Evolutionary conservation across 495 filamentous ascomycete species (phyloP).

Genomic region (Oleoguttula mirabilis): DNA sequence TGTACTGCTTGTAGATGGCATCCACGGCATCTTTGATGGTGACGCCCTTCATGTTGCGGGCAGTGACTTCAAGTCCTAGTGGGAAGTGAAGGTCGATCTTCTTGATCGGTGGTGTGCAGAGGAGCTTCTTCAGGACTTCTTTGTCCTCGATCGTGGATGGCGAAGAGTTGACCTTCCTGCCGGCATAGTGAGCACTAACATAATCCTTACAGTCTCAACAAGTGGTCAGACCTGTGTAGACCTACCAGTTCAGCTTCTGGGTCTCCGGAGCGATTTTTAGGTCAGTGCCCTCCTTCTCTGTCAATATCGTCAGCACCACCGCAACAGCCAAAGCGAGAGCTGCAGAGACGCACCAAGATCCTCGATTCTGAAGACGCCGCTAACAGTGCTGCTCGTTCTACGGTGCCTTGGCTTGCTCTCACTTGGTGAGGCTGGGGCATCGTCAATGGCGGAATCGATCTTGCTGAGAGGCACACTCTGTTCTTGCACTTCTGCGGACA

Average conservation of each 20-base stretch:
- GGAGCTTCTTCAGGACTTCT: conserved; percentile 64
- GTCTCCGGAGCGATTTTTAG: conserved; percentile 75
- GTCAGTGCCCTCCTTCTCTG: conserved; percentile 64
- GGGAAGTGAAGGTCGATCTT: conserved; percentile 87
- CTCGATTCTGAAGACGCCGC: conserved; percentile 67
- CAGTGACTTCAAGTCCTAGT: conserved; percentile 74
- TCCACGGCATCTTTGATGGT: conserved; percentile 92
- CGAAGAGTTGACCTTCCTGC: conserved; percentile 77
- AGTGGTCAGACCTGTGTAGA: conserved; percentile 7
- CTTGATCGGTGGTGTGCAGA: conserved; percentile 72
- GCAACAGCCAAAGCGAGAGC: neutral
- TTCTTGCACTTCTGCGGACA: conserved; percentile 22
- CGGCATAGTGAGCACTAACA: too few relatives aligned
- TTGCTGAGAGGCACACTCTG: conserved; percentile 48
- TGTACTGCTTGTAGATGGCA: conserved; percentile 85
- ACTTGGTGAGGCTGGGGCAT: conserved; percentile 55
- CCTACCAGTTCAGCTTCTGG: conserved; percentile 82
- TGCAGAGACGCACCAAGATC: conserved; percentile 82
- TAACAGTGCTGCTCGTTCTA: conserved; percentile 52
- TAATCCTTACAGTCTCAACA: too few relatives aligned
- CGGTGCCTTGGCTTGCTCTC: conserved; percentile 50
- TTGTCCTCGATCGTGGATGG: conserved; percentile 64
- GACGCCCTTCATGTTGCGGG: conserved; percentile 80
- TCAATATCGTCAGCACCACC: neutral
- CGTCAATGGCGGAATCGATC: conserved; percentile 78